phyloP scores from a whole-genome alignment of 2,329 filamentous ascomycete genomes.

The Acephala macrosclerotiorum region DNA sequence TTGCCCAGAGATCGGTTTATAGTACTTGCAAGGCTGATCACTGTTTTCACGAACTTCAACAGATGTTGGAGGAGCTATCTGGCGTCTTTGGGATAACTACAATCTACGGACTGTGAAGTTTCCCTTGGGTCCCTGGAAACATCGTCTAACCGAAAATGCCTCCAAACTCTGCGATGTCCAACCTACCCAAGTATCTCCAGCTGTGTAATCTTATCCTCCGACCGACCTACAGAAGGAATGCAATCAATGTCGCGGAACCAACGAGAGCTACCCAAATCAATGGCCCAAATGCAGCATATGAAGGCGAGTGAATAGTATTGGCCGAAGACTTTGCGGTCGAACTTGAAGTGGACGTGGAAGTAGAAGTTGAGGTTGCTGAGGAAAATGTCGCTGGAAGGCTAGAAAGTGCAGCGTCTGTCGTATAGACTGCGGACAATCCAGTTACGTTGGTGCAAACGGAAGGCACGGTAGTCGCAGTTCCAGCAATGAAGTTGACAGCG shows the following conservation, averaged over 20 bases:
- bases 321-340: not conserved
- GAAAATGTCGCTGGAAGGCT: constrained; percentile 24
- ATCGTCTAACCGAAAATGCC: too few species aligned
- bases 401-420: constrained; percentile 23
- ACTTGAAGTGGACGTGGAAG: not conserved
- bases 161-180: too few species aligned
- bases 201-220: not conserved
- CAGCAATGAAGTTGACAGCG: constrained; percentile 61
- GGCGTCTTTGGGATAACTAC: too few species aligned
- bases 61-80: too few species aligned
- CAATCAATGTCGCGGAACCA: not conserved
- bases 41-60: too few species aligned
- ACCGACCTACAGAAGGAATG: not conserved
- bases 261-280: not conserved
- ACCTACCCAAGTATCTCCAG: too few species aligned
- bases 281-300: not conserved
- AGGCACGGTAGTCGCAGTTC: constrained; percentile 38
- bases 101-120: too few species aligned
- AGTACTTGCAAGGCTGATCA: too few species aligned
- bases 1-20: too few species aligned
- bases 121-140: too few species aligned
- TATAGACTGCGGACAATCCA: constrained; percentile 36
- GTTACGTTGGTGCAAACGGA: constrained; percentile 24
- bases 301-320: not conserved
- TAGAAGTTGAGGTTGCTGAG: constrained; percentile 1